Base-by-base conservation (phyloP, 139 green algal genomes). In the Zygnema circumcarinatum region DNA sequence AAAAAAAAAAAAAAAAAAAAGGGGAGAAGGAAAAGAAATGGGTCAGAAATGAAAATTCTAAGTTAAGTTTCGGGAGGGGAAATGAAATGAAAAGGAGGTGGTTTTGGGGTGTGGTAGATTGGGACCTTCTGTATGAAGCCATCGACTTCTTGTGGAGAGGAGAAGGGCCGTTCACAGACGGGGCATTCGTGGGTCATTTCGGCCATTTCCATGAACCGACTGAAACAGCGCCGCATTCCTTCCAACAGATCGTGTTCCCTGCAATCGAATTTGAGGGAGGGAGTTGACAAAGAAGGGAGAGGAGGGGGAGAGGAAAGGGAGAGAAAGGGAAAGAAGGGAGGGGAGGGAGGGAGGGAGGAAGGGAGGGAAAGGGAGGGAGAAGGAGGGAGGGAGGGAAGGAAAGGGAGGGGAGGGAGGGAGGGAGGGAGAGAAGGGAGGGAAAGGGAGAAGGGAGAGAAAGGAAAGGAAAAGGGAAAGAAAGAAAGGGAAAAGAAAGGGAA, bases 1-100 rank as follows among this genome's bases (percentile, higher is more conserved):
- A 78, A 11, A 47, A 78, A 78, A 78, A 11, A 47, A 78, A 11
- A 78, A 78, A 78, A 78, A 78, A 47, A 3, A 78, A 78, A 78
- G 38, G 38, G 36, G 7, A 78, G 38, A 56, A 78, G 38, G 38
- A 11, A 11, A 11, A 56, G 11, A 78, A 11, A 78, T 3, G 38
- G 69, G 11, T 3, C 3, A 78, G 11, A 78, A 78, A 78, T 78
- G 11, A 56, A 56, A 25, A 3, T 25, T 25, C 11, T 41, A 3
- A 78, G 16, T 25, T 78, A 78, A 25, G 38, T 78, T 3, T 25
- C 39, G 11, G 38, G 11, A 78, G 7, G 11, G 11, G 3, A 78
- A 3, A 3, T 25, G 16, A 78, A 11, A 78, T 25, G 69, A 78
- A 78, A 47, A 78, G 38, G 16, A 78, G 38, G 16, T 25, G 38